Base-by-base conservation (phyloP, 2,329 filamentous ascomycete species). In the Ceratocystis cacaofunesta region DNA sequence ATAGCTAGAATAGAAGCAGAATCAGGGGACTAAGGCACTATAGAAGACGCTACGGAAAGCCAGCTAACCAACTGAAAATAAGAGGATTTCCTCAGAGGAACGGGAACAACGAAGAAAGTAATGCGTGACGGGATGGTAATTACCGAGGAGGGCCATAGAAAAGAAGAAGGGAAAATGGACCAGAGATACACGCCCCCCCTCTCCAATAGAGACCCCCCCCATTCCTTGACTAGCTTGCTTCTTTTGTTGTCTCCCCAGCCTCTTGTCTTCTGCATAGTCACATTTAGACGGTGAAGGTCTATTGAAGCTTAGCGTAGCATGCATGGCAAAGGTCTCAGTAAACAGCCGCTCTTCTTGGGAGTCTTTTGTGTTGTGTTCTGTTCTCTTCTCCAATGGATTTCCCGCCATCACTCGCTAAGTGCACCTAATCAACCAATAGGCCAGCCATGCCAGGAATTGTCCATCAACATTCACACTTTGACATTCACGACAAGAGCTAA, bases 41-140 rank as follows among this genome's bases (percentile, higher is more conserved):
- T 2, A 36, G 28, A 12, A 28, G 17, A 36, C 17, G 25, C 55
- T 58, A 36, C 25, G 25, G 48, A 52, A 28, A 52, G 48, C 48
- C 22, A 52, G 19, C 48, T 28, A 52, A 4, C 36, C 36, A 52
- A 25, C 22, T 52, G 48, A 10, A 28, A 52, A 25, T 12, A 4
- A 41, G 15, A 41, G 36, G 36, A 41, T 41, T 41, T 41, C 10
- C 36, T 10, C 3, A 58, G 30, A 58, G 28, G 55, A 58, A 58
- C 28, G 55, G 55, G 55, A 58, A 58, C 55, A 58, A 58, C 55
- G 55, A 58, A 58, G 55, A 58, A 58, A 58, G 55, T 30, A 58
- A 58, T 58, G 55, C 55, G 55, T 32, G 55, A 58, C 55, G 28
- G 55, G 55, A 36, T 32, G 25, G 52, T 58, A 58, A 58, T 58